Evolutionary conservation across 352 stramenopile genomes (phyloP).

Genomic region (Pythium diclinum): DNA sequence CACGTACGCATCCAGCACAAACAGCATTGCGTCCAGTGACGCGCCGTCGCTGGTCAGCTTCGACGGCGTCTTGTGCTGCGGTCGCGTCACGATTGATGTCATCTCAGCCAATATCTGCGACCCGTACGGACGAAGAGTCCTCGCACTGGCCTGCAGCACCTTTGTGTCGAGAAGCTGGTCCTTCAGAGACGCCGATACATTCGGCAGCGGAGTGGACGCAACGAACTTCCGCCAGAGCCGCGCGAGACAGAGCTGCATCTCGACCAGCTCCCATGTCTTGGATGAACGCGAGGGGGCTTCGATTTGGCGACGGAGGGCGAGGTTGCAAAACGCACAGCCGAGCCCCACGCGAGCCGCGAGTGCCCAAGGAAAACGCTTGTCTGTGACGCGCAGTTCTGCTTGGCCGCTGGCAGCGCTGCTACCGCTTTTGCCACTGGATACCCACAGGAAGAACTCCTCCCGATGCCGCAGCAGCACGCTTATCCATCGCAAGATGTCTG

Average conservation of each 20-base stretch:
- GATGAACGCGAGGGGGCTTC: neutral
- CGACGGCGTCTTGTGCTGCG: neutral
- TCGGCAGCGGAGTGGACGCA: conserved; percentile 2
- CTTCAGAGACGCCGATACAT: neutral
- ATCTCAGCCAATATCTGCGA: neutral
- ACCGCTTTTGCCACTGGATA: conserved; percentile 11
- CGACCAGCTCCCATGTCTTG: conserved; percentile 19
- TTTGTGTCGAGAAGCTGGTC: conserved; percentile 12
- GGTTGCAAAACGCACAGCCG: conserved; percentile 19
- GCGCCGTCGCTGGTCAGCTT: neutral
- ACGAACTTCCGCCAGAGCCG: conserved; percentile 24
- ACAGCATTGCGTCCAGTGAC: conserved; percentile 15
- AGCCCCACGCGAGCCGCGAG: conserved; percentile 20
- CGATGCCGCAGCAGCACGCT: conserved; percentile 10
- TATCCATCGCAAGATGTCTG: conserved; percentile 11
- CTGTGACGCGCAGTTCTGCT: conserved; percentile 6
- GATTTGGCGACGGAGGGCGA: conserved; percentile 10
- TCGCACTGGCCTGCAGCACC: neutral
- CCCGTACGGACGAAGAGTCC: neutral
- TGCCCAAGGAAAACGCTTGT: conserved; percentile 18
- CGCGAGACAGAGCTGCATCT: conserved; percentile 19
- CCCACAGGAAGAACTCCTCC: conserved; percentile 20
- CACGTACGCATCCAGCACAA: conserved; percentile 18
- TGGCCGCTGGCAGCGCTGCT: neutral
- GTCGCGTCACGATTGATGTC: neutral